Conservation (phyloP, 164 flowering plant genomes). For the Nymphaea thermarum region DNA sequence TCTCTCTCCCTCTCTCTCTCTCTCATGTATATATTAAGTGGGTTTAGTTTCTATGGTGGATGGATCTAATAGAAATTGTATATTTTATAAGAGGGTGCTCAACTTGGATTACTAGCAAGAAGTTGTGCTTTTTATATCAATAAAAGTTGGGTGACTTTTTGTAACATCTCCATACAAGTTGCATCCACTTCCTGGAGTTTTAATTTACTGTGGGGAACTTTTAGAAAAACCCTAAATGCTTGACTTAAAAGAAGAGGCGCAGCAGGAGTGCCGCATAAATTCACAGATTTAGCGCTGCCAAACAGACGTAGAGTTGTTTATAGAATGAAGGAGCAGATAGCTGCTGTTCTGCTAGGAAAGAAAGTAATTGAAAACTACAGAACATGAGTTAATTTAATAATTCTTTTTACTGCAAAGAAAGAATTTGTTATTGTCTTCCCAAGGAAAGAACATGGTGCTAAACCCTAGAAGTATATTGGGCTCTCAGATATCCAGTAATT, state of each 20-base stretch:
- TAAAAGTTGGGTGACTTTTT: no score
- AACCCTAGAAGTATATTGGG: not conserved
- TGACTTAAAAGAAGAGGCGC: not conserved
- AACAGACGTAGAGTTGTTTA: no score
- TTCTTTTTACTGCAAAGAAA: not conserved
- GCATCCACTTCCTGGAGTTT: no score
- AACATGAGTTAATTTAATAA: not conserved
- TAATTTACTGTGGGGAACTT: not conserved
- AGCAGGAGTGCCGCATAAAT: not conserved
- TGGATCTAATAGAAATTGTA: no score
- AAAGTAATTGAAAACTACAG: not conserved
- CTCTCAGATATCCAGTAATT: no score
- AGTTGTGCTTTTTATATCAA: no score
- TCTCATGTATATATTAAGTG: no score
- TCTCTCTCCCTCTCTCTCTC: no score
- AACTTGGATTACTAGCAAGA: no score
- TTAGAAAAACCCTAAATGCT: not conserved
- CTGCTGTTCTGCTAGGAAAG: not conserved
- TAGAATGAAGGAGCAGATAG: not conserved
- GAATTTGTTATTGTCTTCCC: not conserved
- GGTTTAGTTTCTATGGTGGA: no score
- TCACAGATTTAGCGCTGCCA: not conserved
- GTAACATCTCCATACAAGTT: no score
- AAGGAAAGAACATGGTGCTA: not conserved
- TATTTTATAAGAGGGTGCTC: no score